phyloP scores from a whole-genome alignment of 495 filamentous ascomycete genomes.

The Aspergillus panamensis region DNA sequence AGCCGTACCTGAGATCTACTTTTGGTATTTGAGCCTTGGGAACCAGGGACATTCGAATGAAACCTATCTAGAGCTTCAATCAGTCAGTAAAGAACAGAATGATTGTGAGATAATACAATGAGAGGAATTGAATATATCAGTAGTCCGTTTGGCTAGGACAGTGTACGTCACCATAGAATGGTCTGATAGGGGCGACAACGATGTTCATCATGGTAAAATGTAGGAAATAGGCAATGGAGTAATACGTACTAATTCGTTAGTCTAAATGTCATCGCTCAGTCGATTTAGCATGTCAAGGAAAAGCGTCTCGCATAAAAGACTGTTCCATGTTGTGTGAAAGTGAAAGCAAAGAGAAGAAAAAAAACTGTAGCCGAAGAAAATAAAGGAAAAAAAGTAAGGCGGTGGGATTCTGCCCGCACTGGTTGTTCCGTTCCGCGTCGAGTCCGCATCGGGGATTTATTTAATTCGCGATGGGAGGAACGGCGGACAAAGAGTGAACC shows the following conservation, averaged over 20 bases:
- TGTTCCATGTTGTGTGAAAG: slow-evolving; percentile 19
- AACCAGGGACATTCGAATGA: neutral
- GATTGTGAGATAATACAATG: slow-evolving; percentile 17
- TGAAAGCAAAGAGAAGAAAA: slow-evolving; percentile 28
- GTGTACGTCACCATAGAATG: slow-evolving; percentile 79
- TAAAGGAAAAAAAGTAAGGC: slow-evolving; percentile 28
- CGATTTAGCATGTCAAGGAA: slow-evolving; percentile 3
- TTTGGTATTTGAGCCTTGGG: neutral
- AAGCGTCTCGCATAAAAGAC: neutral
- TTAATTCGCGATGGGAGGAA: slow-evolving; percentile 7
- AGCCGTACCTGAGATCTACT: slow-evolving; percentile 8
- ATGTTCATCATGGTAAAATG: slow-evolving; percentile 68
- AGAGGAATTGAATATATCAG: slow-evolving; percentile 50
- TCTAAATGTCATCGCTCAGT: slow-evolving; percentile 8
- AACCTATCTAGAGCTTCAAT: slow-evolving; percentile 25
- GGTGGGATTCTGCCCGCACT: slow-evolving; percentile 28
- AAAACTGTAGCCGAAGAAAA: slow-evolving; percentile 23
- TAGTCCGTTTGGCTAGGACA: slow-evolving; percentile 88
- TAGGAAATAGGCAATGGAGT: slow-evolving; percentile 17
- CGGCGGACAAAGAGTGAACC: slow-evolving; percentile 4
- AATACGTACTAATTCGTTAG: slow-evolving; percentile 40
- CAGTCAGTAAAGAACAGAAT: slow-evolving; percentile 29
- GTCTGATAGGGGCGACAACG: slow-evolving; percentile 95
- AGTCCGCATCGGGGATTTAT: slow-evolving; percentile 19
- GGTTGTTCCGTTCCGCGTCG: slow-evolving; percentile 27